Base-by-base conservation (phyloP, 2,329 filamentous ascomycete genomes). In the Truncatella angustata region DNA sequence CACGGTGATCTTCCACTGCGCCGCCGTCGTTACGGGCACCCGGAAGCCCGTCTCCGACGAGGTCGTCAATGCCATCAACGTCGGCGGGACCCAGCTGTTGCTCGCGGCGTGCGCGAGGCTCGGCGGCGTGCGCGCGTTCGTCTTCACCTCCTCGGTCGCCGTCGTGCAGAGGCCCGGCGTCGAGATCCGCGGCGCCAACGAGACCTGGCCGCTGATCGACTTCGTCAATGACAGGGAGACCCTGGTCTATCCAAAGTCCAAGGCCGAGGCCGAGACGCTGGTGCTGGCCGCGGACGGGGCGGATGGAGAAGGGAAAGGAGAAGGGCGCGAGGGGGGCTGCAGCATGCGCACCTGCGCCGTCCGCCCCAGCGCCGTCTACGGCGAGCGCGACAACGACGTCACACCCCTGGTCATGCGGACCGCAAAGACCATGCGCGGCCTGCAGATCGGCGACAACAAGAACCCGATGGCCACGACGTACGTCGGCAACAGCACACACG, bases 1-100 rank as follows among this genome's bases (percentile, higher is more conserved):
- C 0, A 76, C 81, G 54, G 74, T 86, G 2, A 80, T 89, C 2
- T 77, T 88, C 46, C 85, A 88, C 61, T 85, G 83, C 0, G 86
- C 84, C 1, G 57, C 74, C 65, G 39, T 54, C 11, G 55, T 61
- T 37, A 54, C 55, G 4, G 53, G 54, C 1, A 42, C 51, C 1
- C 48, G 55, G 5, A 54, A 46, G 21, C 28, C 40, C 16, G 32
- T 56, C 30, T 14, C 55, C 12, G 72, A 76, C 54, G 68, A 72
- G 26, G 65, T 76, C 32, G 72, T 86, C 52, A 77, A 76, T 56
- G 76, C 76, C 49, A 76, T 87, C 47, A 88, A 88, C 64, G 79
- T 86, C 14, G 76, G 80, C 14, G 85, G 85, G 16, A 87, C 85
- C 10, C 70, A 70, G 54, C 81, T 82, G 44, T 68, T 87, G 23